Evolutionary conservation across 78 protist species (phyloP), one percentile per base, ranked within the genome.

Genomic region (Dictyostelium intermedium): DNA sequence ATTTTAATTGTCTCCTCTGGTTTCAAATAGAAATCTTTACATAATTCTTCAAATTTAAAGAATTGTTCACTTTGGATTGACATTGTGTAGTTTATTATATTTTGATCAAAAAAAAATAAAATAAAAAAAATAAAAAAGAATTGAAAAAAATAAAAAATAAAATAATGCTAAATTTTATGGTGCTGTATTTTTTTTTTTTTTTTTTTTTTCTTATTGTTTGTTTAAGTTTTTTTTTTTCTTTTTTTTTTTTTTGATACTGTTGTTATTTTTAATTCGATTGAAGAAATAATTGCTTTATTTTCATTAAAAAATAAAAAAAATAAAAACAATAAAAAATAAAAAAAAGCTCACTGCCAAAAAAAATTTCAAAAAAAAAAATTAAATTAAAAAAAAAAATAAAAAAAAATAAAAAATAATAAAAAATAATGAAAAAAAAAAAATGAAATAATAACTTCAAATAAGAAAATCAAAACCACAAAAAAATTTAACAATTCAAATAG

Each of bases 51-150:
- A 37, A 89, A 89, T 80, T 60, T 78, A 25, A 89, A 39, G 37
- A 61, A 89, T 11, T 89, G 85, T 32, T 89, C 74, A 69, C 93
- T 89, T 70, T 89, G 72, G 10, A 89, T 89, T 34, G 93, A 89
- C 93, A 89, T 89, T 77, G 53, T 10, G 10, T 9, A 10, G 13
- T 10, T 45, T 39, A 39, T 39, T 11, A 11, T 47, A 11, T 47
- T 47, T 47, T 47, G 9, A 10, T 47, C 14, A 13, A 47, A 47
- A 47, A 11, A 10, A 47, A 47, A 11, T 47, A 11, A 11, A 8
- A 47, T 11, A 47, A 39, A 39, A 39, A 39, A 39, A 39, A 39
- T 5, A 39, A 39, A 39, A 39, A 39, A 47, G 18, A 47, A 47
- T 11, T 47, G n/a, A n/a, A n/a, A n/a, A n/a, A n/a, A n/a, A n/a